Percentiles rank a stretch among this genome's conserved stretches.
Evolutionary conservation across 1,284 basidiomycete species (phyloP).

Genomic region (Tilletia setariae): DNA sequence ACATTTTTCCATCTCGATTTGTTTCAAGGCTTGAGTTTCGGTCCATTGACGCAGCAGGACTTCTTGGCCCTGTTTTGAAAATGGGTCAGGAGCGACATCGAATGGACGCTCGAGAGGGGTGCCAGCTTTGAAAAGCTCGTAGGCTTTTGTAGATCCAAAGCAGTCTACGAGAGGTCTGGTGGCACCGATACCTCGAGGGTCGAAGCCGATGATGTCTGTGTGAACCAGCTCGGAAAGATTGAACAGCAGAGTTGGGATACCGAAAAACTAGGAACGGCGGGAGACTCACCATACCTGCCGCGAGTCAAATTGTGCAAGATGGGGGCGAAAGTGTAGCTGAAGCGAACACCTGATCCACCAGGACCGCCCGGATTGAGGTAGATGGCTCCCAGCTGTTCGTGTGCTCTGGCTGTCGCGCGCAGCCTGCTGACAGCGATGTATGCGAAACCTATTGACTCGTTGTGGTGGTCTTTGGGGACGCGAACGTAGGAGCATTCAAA

Average conservation of each 20-base stretch:
- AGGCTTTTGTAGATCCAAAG: constrained; percentile 46
- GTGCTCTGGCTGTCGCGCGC: constrained; percentile 21
- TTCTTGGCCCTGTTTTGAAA: constrained; percentile 35
- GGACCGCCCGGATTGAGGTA: constrained; percentile 19
- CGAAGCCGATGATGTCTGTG: constrained; percentile 59
- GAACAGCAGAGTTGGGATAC: background rate
- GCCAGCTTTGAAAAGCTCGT: constrained; percentile 54
- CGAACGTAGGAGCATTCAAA: constrained; percentile 2
- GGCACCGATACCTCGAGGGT: constrained; percentile 58
- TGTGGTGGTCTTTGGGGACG: constrained; percentile 54
- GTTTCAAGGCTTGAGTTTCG: constrained; percentile 54
- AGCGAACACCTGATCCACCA: constrained; percentile 10
- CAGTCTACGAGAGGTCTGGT: constrained; percentile 56
- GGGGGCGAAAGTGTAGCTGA: too few species aligned
- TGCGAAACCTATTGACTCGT: constrained; percentile 42
- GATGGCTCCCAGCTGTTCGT: constrained; percentile 12
- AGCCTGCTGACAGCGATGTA: constrained; percentile 49
- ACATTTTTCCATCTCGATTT: constrained; percentile 56
- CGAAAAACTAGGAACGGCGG: too few species aligned
- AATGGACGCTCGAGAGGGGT: constrained; percentile 56
- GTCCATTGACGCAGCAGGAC: constrained; percentile 54
- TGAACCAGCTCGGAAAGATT: constrained; percentile 26
- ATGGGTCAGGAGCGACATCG: constrained; percentile 49
- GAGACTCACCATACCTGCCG: background rate
- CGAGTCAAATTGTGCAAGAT: background rate